phyloP scores from a whole-genome alignment of 768 basidiomycete species.

The Cyathus striatus region DNA sequence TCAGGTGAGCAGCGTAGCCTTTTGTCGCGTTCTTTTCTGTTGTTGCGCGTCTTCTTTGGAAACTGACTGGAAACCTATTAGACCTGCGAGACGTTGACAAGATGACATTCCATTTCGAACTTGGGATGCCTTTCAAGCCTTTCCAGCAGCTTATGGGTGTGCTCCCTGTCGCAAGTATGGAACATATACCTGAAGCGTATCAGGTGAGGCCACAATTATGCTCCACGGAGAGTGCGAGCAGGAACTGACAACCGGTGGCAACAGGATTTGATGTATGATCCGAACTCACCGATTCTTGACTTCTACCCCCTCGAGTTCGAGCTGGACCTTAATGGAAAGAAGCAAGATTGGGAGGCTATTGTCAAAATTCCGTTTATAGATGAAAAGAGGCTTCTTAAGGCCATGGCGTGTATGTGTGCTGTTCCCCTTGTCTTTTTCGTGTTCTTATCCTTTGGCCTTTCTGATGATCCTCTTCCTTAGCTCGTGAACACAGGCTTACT shows the following conservation, averaged over 20 bases:
- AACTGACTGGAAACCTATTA: conserved; percentile 12
- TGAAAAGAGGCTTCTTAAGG: conserved; percentile 65
- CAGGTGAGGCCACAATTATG: too few relatives aligned
- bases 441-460: conserved; percentile 1
- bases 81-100: conserved; percentile 67
- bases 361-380: conserved; percentile 99
- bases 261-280: conserved; percentile 86
- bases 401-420: conserved; percentile 84
- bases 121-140: conserved; percentile 87
- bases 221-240: too few relatives aligned
- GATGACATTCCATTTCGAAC: conserved; percentile 81
- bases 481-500: conserved; percentile 73
- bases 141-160: conserved; percentile 99
- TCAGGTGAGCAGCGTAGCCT: too few relatives aligned
- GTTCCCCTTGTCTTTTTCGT: conserved; percentile 7
- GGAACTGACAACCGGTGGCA: too few relatives aligned
- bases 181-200: conserved; percentile 84
- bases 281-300: conserved; percentile 83
- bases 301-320: conserved; percentile 94
- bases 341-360: conserved; percentile 97
- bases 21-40: conserved; percentile 1
- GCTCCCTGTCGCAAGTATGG: conserved; percentile 83
- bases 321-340: conserved; percentile 95
- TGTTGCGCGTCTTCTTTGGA: conserved; percentile 1
- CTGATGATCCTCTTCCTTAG: conserved; percentile 29